Evolutionary conservation across 1,139 yeast genomes (phyloP), one percentile per base, ranked within the genome.

Genomic region (Pichia sorboxylosa): DNA sequence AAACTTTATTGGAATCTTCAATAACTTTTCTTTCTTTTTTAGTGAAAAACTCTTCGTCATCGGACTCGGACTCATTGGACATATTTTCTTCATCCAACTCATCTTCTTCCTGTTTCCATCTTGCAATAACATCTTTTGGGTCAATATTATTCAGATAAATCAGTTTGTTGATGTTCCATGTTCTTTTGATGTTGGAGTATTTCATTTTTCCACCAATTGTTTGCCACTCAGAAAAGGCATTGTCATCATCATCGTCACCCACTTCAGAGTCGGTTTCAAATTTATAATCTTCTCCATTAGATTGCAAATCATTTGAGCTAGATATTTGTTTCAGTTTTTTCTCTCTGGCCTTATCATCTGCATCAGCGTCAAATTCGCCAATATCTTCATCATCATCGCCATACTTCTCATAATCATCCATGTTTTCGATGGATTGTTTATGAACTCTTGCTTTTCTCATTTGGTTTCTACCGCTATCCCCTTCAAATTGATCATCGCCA

Each of bases 131-230:
- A 34, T 82, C 94, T 0, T 61, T 61, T 1, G 96, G 90, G 7
- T 75, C 70, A 27, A 84, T 61, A 44, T 81, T 80, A 35, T 76
- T 73, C 71, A 80, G 65, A 52, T 90, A 90, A 9, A 90, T 60
- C 35, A 90, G 60, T 50, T 81, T 83, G 47, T 80, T 76, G 40
- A 90, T 72, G 52, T 90, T 82, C 87, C 93, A 82, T 40, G 63
- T 59, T 63, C 72, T 54, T 55, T 59, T 47, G 3, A 63, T 62
- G 19, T 60, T 44, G 24, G 57, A 48, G 49, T 54, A 37, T 41
- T 61, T 55, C 57, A 67, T 34, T 51, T 55, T 43, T 39, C 54
- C 35, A 37, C 67, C 48, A 47, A 59, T 38, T 36, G 44, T 20
- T 48, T 59, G 34, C 61, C 66, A 42, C 30, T 49, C 31, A 4